These are phyloP conservation scores for Phytopythium kandeliae DNA, from an alignment of 352 stramenopile genomes.

Conservation along the genomic window DNA sequence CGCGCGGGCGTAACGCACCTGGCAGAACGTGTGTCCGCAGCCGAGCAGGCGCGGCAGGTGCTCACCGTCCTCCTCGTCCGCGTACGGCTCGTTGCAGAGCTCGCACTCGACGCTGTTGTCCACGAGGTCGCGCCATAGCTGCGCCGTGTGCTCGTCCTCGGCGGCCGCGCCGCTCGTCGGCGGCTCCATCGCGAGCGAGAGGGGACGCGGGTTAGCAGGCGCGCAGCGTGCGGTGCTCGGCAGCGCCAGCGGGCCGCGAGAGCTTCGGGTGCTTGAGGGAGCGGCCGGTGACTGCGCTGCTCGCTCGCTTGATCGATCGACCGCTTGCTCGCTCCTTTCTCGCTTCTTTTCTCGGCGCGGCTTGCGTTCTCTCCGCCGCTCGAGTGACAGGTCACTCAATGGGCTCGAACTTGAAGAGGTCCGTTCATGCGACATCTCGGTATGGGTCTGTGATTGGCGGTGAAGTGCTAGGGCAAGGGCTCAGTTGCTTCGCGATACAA, in stretches of 20 bases:
- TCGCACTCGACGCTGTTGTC: constrained; percentile 81
- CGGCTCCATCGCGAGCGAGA: constrained; percentile 9
- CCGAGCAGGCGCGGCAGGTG: constrained; percentile 66
- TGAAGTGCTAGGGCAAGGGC: too few relatives aligned
- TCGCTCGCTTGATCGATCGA: too few relatives aligned
- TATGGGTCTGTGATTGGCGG: too few relatives aligned
- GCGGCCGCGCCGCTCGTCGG: constrained; percentile 8
- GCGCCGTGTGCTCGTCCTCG: constrained; percentile 44
- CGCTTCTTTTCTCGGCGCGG: not conserved
- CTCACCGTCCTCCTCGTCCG: constrained; percentile 47
- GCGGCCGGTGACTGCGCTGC: not conserved
- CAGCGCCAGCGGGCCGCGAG: too few relatives aligned
- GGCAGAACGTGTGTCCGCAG: constrained; percentile 82
- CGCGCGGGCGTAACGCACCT: constrained; percentile 26
- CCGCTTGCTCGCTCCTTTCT: too few relatives aligned
- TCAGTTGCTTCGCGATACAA: too few relatives aligned
- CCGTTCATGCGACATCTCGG: too few relatives aligned
- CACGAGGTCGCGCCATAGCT: constrained; percentile 68
- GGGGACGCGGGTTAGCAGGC: too few relatives aligned
- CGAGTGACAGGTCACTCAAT: too few relatives aligned
- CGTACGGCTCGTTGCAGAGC: constrained; percentile 83
- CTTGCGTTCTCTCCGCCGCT: not conserved
- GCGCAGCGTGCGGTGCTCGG: too few relatives aligned
- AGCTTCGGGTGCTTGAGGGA: not conserved
- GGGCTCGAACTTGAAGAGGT: too few relatives aligned